phyloP scores from a whole-genome alignment of 768 basidiomycete species.

The Boletus sp. region DNA sequence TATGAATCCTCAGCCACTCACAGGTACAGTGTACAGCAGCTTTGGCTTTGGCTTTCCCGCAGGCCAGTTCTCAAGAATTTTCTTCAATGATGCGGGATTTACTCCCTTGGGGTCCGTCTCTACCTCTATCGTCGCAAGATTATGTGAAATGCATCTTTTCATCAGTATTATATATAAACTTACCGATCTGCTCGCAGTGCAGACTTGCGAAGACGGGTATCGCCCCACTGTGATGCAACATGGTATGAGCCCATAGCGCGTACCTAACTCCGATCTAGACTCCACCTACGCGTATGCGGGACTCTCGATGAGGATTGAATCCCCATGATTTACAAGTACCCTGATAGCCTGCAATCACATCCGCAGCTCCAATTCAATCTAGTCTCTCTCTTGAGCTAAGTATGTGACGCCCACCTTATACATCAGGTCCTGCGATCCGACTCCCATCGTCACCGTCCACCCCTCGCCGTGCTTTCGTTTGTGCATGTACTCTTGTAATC shows the following conservation, averaged over 20 bases:
- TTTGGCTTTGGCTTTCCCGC: conserved; percentile 63
- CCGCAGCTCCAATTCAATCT: background rate
- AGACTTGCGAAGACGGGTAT: conserved; percentile 55
- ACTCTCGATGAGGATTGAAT: conserved; percentile 61
- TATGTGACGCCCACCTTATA: conserved; percentile 51
- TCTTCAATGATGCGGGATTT: conserved; percentile 52
- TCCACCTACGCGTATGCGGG: conserved; percentile 61
- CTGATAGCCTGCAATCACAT: conserved; percentile 53
- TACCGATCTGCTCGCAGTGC: conserved; percentile 54
- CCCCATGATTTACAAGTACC: conserved; percentile 52
- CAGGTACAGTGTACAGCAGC: conserved; percentile 35
- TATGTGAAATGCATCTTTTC: background rate
- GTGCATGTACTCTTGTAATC: conserved; percentile 66
- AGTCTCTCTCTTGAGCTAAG: background rate
- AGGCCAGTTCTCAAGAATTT: conserved; percentile 68
- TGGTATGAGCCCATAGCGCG: background rate
- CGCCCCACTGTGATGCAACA: conserved; percentile 44
- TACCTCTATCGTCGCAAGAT: conserved; percentile 49
- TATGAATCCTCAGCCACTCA: conserved; percentile 7
- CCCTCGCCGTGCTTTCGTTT: conserved; percentile 53
- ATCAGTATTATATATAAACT: conserved; percentile 5
- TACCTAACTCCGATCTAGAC: background rate
- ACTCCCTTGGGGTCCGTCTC: conserved; percentile 71
- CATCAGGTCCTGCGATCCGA: conserved; percentile 80
- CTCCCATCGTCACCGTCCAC: conserved; percentile 71